These are phyloP conservation scores for Microbotryum saponariae DNA, from an alignment of 1,284 basidiomycete genomes.

Conservation along the genomic window DNA sequence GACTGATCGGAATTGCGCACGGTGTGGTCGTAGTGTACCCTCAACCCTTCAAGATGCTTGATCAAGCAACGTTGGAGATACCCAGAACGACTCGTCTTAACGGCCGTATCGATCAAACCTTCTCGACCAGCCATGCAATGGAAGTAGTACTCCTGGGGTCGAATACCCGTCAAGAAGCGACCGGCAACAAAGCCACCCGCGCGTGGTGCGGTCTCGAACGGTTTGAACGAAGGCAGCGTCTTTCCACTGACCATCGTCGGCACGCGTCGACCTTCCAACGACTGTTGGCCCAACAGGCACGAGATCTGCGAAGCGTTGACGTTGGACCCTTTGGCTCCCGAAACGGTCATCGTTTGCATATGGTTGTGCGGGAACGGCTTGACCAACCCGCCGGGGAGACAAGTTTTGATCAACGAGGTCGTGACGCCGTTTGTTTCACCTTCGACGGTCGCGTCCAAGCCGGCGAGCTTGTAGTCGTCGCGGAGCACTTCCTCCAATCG, in stretches of 20 bases:
- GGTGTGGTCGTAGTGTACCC: constrained; percentile 96
- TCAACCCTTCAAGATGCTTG: constrained; percentile 94
- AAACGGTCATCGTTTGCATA: constrained; percentile 99
- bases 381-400: constrained; percentile 78
- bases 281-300: constrained; percentile 92
- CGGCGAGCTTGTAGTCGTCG: constrained; percentile 95
- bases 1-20: constrained; percentile 91
- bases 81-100: constrained; percentile 97
- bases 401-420: constrained; percentile 59
- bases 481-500: constrained; percentile 86
- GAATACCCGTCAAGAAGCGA: constrained; percentile 96
- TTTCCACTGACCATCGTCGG: constrained; percentile 99
- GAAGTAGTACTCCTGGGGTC: constrained; percentile 99
- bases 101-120: constrained; percentile 97
- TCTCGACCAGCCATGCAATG: constrained; percentile 99
- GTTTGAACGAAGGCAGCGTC: constrained; percentile 91
- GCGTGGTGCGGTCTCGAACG: constrained; percentile 93
- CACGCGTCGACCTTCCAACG: constrained; percentile 94
- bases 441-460: constrained; percentile 70
- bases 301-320: constrained; percentile 99
- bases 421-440: constrained; percentile 81
- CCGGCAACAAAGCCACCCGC: constrained; percentile 99
- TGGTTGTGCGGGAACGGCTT: constrained; percentile 96
- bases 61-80: constrained; percentile 97
- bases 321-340: constrained; percentile 94